Percentiles rank a stretch among this genome's conserved stretches.
phyloP scores from a whole-genome alignment of 2,329 filamentous ascomycete species.

The Colletotrichum sp. region DNA sequence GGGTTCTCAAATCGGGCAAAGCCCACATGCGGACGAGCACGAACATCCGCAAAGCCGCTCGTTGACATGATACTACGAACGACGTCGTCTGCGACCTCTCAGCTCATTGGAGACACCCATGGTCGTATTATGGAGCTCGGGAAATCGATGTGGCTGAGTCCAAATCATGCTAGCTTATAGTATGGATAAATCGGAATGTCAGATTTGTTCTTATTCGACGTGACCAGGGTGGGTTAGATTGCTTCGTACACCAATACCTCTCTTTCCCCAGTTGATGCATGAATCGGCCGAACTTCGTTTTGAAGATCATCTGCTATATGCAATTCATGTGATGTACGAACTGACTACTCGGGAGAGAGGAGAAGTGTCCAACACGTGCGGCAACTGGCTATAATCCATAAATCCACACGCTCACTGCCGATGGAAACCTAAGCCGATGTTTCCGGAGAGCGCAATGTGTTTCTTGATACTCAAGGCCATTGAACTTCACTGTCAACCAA shows the following conservation, averaged over 20 bases:
- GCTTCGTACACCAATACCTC: not conserved
- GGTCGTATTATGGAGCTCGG: not conserved
- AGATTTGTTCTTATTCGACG: not conserved
- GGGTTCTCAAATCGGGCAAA: not conserved
- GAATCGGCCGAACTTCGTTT: not conserved
- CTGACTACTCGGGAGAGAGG: not conserved
- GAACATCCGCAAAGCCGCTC: not conserved
- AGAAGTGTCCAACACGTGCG: accelerated
- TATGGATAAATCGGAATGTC: not conserved
- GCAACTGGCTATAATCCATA: accelerated
- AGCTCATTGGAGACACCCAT: not conserved
- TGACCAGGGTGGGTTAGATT: not conserved
- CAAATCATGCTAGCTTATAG: not conserved
- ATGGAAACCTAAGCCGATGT: not conserved
- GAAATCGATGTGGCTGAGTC: not conserved
- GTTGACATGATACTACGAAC: not conserved
- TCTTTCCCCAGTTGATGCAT: not conserved
- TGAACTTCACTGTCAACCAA: not conserved
- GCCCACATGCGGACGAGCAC: not conserved
- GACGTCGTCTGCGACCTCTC: not conserved
- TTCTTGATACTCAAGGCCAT: not conserved
- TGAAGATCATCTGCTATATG: not conserved
- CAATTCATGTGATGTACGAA: not conserved
- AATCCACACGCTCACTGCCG: not conserved
- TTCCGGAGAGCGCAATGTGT: not conserved